Percentiles rank a stretch among this genome's conserved stretches.
Evolutionary conservation across 73 alveolate species (phyloP).

Genomic region (Chromera velia): DNA sequence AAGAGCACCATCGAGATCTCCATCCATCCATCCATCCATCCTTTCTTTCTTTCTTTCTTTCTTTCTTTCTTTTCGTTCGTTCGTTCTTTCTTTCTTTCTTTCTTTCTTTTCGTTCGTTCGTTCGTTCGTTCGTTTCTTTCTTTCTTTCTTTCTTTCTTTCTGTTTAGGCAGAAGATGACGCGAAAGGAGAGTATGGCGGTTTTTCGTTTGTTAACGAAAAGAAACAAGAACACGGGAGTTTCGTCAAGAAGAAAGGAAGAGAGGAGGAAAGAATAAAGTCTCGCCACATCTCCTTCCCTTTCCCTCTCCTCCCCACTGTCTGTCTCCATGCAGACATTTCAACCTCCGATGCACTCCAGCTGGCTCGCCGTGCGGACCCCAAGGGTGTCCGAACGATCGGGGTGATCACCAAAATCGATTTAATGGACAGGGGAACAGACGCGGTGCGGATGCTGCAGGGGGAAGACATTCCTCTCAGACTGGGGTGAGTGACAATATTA

Average conservation of each 20-base stretch:
- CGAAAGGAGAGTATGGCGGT: background rate
- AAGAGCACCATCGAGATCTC: conserved; percentile 48
- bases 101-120: too few relatives aligned
- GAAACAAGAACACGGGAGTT: background rate
- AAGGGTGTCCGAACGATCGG: conserved; percentile 83
- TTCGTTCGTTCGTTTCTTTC: too few relatives aligned
- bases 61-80: too few relatives aligned
- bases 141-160: too few relatives aligned
- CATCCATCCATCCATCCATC: too few relatives aligned
- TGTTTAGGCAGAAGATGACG: too few relatives aligned
- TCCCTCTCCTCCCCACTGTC: too few relatives aligned
- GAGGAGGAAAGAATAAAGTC: conserved; percentile 78
- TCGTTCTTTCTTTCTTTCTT: too few relatives aligned
- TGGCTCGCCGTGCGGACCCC: conserved; percentile 82
- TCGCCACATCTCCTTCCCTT: conserved; percentile 79
- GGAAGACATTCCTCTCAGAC: conserved; percentile 86
- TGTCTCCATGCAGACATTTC: conserved; percentile 86
- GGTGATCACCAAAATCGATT: conserved; percentile 82
- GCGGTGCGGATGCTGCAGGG: conserved; percentile 82
- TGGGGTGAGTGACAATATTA: too few relatives aligned
- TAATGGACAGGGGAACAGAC: conserved; percentile 92
- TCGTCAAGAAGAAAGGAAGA: conserved; percentile 56
- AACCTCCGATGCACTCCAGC: conserved; percentile 79
- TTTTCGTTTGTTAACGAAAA: background rate
- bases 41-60: too few relatives aligned